Percentiles rank a stretch among this genome's conserved stretches.
phyloP scores from a whole-genome alignment of 352 stramenopile species.

The Globisporangium takayamanum region DNA sequence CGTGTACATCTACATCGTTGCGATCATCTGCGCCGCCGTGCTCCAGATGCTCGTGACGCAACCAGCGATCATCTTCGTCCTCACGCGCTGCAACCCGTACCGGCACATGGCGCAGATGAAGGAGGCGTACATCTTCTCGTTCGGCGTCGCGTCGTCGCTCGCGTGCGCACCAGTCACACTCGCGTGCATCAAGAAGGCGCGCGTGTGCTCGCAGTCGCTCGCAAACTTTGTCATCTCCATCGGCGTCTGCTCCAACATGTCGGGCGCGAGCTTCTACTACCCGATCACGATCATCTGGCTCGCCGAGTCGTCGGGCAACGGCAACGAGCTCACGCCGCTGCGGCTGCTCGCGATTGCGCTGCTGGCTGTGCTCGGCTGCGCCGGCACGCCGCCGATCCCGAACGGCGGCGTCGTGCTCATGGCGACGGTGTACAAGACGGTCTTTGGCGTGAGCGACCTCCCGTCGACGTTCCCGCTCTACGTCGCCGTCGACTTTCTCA shows the following conservation, averaged over 20 bases:
- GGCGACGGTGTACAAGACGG: constrained; percentile 57
- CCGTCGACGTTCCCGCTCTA: constrained; percentile 53
- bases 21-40: constrained; percentile 24
- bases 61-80: constrained; percentile 56
- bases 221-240: constrained; percentile 74
- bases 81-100: constrained; percentile 66
- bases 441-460: constrained; percentile 39
- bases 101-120: constrained; percentile 57
- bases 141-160: constrained; percentile 58
- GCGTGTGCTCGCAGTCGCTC: constrained; percentile 60
- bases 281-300: constrained; percentile 58
- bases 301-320: constrained; percentile 50
- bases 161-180: constrained; percentile 62
- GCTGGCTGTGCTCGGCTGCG: constrained; percentile 45
- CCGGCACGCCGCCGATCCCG: constrained; percentile 45
- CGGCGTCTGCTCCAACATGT: constrained; percentile 56
- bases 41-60: constrained; percentile 52
- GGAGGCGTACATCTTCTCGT: constrained; percentile 61
- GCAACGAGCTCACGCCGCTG: constrained; percentile 38
- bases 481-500: constrained; percentile 56
- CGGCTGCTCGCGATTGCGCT: constrained; percentile 45
- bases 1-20: constrained; percentile 50
- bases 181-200: constrained; percentile 48
- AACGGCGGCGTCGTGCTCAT: constrained; percentile 43
- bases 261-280: constrained; percentile 48